phyloP scores from a whole-genome alignment of 768 basidiomycete genomes.

The Tephrocybe sp. region DNA sequence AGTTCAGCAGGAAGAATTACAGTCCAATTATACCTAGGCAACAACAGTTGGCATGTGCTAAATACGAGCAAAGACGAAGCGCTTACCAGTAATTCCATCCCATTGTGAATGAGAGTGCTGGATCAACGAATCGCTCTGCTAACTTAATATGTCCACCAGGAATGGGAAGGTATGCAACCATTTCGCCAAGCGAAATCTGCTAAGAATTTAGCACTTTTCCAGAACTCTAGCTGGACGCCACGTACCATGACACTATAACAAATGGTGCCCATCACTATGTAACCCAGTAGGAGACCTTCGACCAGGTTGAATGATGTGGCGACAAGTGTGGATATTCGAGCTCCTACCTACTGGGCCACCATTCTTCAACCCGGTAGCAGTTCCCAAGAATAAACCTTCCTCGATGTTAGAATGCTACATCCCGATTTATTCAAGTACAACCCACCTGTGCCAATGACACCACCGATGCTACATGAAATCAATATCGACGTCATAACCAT shows the following conservation, averaged over 20 bases:
- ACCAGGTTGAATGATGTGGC: not conserved
- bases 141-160: constrained; percentile 79
- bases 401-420: not conserved
- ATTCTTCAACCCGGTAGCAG: constrained; percentile 39
- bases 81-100: constrained; percentile 47
- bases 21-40: constrained; percentile 52
- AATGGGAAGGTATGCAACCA: constrained; percentile 76
- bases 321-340: not conserved
- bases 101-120: constrained; percentile 62
- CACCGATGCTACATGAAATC: constrained; percentile 46
- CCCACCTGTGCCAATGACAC: constrained; percentile 57
- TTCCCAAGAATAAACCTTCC: constrained; percentile 52
- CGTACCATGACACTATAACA: constrained; percentile 71
- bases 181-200: constrained; percentile 67
- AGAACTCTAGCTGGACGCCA: not conserved
- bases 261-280: constrained; percentile 58
- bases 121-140: constrained; percentile 78
- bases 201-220: not conserved
- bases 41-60: not conserved
- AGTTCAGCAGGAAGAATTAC: constrained; percentile 72
- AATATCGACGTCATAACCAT: not conserved
- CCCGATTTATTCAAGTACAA: constrained; percentile 9
- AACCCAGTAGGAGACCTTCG: constrained; percentile 67
- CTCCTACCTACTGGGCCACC: constrained; percentile 67
- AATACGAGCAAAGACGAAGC: not conserved